phyloP scores from a whole-genome alignment of 768 basidiomycete species.

The Hydnum rufescens region DNA sequence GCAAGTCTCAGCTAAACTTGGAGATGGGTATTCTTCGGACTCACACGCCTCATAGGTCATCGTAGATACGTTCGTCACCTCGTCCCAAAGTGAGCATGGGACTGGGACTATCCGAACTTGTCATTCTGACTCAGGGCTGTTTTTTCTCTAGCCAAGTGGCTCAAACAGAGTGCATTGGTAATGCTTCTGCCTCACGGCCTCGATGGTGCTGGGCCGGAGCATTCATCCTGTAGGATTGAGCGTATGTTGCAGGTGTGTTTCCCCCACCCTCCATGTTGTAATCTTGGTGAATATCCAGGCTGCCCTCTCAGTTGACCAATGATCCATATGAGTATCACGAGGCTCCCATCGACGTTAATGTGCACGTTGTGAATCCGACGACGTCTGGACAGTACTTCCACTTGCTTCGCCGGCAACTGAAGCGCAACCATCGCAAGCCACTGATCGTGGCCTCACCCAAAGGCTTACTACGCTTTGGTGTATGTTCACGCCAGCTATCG shows the following conservation, averaged over 20 bases:
- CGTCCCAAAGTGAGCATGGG: conserved; percentile 50
- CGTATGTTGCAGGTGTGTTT: conserved; percentile 61
- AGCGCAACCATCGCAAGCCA: conserved; percentile 72
- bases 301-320: conserved; percentile 42
- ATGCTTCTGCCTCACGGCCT: conserved; percentile 76
- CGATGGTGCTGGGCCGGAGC: conserved; percentile 86
- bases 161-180: conserved; percentile 75
- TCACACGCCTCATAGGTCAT: conserved; percentile 33
- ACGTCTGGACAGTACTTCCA: conserved; percentile 90
- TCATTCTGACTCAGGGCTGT: neutral
- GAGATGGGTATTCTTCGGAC: too few relatives aligned
- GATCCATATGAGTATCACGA: conserved; percentile 30
- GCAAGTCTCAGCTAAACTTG: too few relatives aligned
- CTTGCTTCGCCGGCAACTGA: conserved; percentile 67
- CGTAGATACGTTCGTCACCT: conserved; percentile 75
- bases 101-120: neutral
- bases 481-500: conserved; percentile 19
- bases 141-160: conserved; percentile 57
- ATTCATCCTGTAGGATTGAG: conserved; percentile 76
- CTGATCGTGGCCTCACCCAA: conserved; percentile 74
- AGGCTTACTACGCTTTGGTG: conserved; percentile 55
- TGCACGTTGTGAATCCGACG: conserved; percentile 71
- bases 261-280: neutral
- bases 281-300: neutral
- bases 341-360: conserved; percentile 39